A percentile compares a stretch with the other conserved stretches of the same genome.
These are phyloP conservation scores for Boletellus emodensis DNA, from an alignment of 768 basidiomycete species.

Conservation along the genomic window DNA sequence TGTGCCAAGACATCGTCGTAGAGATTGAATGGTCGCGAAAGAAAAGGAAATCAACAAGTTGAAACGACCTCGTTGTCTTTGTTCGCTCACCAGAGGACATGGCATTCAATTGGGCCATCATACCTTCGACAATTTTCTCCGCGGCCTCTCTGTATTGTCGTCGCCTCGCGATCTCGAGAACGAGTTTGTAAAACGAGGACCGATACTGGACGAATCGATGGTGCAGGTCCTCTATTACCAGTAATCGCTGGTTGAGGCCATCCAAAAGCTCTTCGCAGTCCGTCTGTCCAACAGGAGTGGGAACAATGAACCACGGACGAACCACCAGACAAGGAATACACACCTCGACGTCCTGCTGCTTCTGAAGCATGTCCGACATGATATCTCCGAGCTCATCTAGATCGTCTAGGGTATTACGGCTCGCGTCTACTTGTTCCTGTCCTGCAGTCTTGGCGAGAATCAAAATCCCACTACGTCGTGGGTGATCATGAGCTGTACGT, in stretches of 20 bases:
- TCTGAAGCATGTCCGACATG: slow-evolving; percentile 72
- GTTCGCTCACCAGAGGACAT: slow-evolving; percentile 58
- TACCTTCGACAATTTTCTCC: slow-evolving; percentile 60
- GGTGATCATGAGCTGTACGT: neutral
- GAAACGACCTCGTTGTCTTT: neutral
- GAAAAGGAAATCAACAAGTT: neutral
- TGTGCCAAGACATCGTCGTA: slow-evolving; percentile 22
- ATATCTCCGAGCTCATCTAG: slow-evolving; percentile 77
- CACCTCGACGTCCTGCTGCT: slow-evolving; percentile 69
- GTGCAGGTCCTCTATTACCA: slow-evolving; percentile 60
- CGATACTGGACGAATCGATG: slow-evolving; percentile 67
- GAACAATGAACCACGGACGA: neutral
- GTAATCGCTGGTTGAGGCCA: slow-evolving; percentile 56
- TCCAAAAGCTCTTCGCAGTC: slow-evolving; percentile 53
- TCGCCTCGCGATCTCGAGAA: slow-evolving; percentile 70
- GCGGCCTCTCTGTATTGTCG: slow-evolving; percentile 61
- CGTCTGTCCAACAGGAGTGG: slow-evolving; percentile 30
- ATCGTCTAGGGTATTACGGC: slow-evolving; percentile 51
- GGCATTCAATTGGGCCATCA: slow-evolving; percentile 58
- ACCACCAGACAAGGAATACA: slow-evolving; percentile 2
- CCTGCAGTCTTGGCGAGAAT: slow-evolving; percentile 39
- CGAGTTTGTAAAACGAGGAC: slow-evolving; percentile 66
- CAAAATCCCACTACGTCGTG: slow-evolving; percentile 48
- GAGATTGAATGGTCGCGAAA: neutral
- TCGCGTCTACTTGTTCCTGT: slow-evolving; percentile 47